Evolutionary conservation across 2,329 filamentous ascomycete species (phyloP).

Genomic region (Teratosphaeriaceae sp.): DNA sequence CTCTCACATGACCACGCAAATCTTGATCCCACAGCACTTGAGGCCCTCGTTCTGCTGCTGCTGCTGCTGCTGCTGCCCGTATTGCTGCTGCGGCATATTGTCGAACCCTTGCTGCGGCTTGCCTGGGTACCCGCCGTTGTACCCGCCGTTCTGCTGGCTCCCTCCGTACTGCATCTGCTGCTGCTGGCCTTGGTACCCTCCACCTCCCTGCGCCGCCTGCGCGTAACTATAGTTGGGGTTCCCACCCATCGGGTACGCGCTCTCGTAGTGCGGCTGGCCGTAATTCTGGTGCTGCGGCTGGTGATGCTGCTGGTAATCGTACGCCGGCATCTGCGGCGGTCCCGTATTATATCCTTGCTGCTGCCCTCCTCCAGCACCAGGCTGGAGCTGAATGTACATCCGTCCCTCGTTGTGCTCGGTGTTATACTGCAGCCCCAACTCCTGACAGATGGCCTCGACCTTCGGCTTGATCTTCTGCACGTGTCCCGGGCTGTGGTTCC

Average conservation of each 20-base stretch:
- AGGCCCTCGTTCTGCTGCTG: constrained; percentile 20
- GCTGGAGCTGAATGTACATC: constrained; percentile 77
- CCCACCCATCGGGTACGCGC: constrained; percentile 32
- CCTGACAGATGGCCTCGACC: constrained; percentile 77
- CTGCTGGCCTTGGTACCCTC: constrained; percentile 30
- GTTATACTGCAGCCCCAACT: constrained; percentile 73
- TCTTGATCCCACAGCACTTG: constrained; percentile 28
- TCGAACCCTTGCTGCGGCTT: constrained; percentile 27
- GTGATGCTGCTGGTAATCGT: constrained; percentile 39
- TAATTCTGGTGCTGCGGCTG: constrained; percentile 31
- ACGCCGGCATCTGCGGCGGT: constrained; percentile 32
- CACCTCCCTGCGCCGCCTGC: constrained; percentile 24
- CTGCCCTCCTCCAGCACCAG: constrained; percentile 52
- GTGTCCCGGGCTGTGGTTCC: constrained; percentile 75
- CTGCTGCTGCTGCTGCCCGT: constrained; percentile 33
- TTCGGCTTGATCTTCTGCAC: constrained; percentile 95
- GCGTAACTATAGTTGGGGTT: constrained; percentile 31
- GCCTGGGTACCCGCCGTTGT: constrained; percentile 15
- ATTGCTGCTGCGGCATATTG: constrained; percentile 43
- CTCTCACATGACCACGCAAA: constrained; percentile 29
- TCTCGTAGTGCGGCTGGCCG: constrained; percentile 34
- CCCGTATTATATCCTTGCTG: constrained; percentile 18
- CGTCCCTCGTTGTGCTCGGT: constrained; percentile 87
- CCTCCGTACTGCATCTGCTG: constrained; percentile 37
- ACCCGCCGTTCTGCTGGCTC: not conserved